Percentiles rank a stretch among this genome's conserved stretches.
Evolutionary conservation across 2,329 filamentous ascomycete genomes (phyloP).

Genomic region (Diaporthe eres): DNA sequence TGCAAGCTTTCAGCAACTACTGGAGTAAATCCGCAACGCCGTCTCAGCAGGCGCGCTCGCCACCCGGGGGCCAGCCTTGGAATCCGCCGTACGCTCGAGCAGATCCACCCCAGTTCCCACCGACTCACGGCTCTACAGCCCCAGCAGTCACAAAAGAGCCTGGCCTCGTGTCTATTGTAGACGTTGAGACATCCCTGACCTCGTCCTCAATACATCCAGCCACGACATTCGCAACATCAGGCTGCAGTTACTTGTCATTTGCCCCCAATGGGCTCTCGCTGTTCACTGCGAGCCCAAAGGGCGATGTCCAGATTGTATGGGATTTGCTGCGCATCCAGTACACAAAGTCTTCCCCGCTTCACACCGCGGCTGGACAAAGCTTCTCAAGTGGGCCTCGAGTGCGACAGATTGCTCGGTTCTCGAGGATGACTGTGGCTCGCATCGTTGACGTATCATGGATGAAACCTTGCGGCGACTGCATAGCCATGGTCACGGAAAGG

Average conservation of each 20-base stretch:
- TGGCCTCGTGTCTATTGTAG: constrained; percentile 81
- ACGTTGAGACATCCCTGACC: constrained; percentile 72
- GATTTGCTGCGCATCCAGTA: constrained; percentile 78
- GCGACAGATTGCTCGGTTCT: constrained; percentile 89
- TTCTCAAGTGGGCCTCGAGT: constrained; percentile 72
- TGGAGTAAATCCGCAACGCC: constrained; percentile 72
- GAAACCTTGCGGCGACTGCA: constrained; percentile 81
- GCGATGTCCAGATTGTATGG: constrained; percentile 88
- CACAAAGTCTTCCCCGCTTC: constrained; percentile 73
- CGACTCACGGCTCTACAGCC: constrained; percentile 77
- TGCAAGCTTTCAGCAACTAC: constrained; percentile 85
- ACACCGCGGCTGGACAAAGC: constrained; percentile 60
- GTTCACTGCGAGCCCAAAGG: constrained; percentile 85
- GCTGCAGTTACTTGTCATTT: constrained; percentile 86
- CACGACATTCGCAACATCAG: constrained; percentile 80
- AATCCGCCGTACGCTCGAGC: constrained; percentile 58
- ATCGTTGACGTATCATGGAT: constrained; percentile 94
- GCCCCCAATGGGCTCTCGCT: constrained; percentile 80
- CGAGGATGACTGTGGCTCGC: constrained; percentile 90
- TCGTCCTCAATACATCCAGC: constrained; percentile 72
- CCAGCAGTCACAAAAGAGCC: constrained; percentile 75
- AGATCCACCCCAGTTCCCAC: constrained; percentile 75
- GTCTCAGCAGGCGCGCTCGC: constrained; percentile 61
- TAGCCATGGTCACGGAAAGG: constrained; percentile 92
- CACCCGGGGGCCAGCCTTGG: constrained; percentile 63